Percentiles rank a stretch among this genome's conserved stretches.
Conservation (phyloP, 495 filamentous ascomycete genomes). For the Pyrenopolyporus hunteri region DNA sequence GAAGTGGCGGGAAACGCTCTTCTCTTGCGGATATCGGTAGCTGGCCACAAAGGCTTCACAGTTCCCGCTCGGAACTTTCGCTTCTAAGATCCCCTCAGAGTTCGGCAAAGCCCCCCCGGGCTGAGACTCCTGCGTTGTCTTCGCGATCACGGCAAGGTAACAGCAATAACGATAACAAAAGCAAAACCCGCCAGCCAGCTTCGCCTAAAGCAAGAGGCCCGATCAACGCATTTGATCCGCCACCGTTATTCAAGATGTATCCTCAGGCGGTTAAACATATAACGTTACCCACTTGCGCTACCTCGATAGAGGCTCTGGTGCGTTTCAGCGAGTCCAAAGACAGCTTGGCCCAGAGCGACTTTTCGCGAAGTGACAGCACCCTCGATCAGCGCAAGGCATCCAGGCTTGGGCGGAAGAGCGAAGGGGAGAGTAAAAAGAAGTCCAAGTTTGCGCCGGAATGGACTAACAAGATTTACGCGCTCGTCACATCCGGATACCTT, state of each 20-base stretch:
- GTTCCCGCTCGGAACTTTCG: constrained; percentile 49
- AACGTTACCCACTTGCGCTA: constrained; percentile 57
- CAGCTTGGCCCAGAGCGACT: constrained; percentile 52
- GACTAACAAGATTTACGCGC: constrained; percentile 81
- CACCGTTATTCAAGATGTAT: constrained; percentile 89
- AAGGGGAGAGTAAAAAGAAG: constrained; percentile 51
- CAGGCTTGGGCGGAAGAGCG: constrained; percentile 42
- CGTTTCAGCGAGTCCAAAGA: constrained; percentile 61
- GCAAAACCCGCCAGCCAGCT: constrained; percentile 15
- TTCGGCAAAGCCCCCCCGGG: constrained; percentile 12
- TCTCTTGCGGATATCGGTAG: constrained; percentile 52
- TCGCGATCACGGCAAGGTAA: constrained; percentile 15
- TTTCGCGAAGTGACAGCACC: constrained; percentile 39
- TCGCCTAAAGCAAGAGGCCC: constrained; percentile 27
- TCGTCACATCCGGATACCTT: constrained; percentile 81
- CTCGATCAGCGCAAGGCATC: constrained; percentile 36
- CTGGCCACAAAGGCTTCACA: constrained; percentile 49
- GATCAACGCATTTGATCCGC: constrained; percentile 68
- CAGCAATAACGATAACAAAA: constrained; percentile 9
- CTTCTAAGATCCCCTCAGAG: constrained; percentile 36
- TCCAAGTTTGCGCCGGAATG: constrained; percentile 67
- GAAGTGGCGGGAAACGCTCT: constrained; percentile 46
- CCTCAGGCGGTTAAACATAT: constrained; percentile 73
- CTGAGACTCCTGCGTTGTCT: background rate
- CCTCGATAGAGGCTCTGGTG: constrained; percentile 64